Conservation (phyloP, 75 land plant genomes). For the Gnetum montanum region DNA sequence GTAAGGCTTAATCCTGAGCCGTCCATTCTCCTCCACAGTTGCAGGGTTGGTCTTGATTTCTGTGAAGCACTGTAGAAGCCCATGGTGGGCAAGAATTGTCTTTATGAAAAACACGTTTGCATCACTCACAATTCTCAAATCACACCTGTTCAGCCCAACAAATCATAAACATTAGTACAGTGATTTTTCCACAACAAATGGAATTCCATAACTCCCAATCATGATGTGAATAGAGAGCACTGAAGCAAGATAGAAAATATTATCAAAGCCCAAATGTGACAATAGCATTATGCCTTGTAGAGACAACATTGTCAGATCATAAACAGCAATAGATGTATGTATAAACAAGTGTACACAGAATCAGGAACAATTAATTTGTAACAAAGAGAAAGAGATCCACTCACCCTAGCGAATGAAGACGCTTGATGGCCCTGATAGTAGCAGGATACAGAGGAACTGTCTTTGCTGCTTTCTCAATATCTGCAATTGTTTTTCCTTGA, state of each 20-base stretch:
- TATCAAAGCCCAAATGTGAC: too few species aligned
- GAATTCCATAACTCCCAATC: too few species aligned
- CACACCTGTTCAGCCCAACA: conserved; percentile 59
- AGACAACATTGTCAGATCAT: too few species aligned
- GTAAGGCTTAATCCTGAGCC: conserved; percentile 57
- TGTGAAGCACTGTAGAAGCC: conserved; percentile 44
- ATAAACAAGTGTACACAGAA: too few species aligned
- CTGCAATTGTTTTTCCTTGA: conserved; percentile 52
- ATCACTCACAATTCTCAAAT: conserved; percentile 70
- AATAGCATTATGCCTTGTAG: too few species aligned
- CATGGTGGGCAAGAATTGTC: conserved; percentile 52
- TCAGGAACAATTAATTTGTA: background rate
- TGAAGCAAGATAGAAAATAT: too few species aligned
- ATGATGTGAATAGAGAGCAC: conserved; percentile 4
- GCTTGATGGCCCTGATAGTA: conserved; percentile 40
- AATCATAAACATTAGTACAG: too few species aligned
- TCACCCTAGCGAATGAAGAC: conserved; percentile 58
- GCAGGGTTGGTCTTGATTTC: conserved; percentile 68
- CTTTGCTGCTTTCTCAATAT: conserved; percentile 46
- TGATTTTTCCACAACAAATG: too few species aligned
- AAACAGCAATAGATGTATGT: too few species aligned
- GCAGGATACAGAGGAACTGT: conserved; percentile 33
- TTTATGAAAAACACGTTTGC: conserved; percentile 71
- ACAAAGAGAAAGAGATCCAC: background rate
- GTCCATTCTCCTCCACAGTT: conserved; percentile 42